Percentiles rank a stretch among this genome's conserved stretches.
Conservation (phyloP, 495 filamentous ascomycete genomes). For the Choiromyces venosus region DNA sequence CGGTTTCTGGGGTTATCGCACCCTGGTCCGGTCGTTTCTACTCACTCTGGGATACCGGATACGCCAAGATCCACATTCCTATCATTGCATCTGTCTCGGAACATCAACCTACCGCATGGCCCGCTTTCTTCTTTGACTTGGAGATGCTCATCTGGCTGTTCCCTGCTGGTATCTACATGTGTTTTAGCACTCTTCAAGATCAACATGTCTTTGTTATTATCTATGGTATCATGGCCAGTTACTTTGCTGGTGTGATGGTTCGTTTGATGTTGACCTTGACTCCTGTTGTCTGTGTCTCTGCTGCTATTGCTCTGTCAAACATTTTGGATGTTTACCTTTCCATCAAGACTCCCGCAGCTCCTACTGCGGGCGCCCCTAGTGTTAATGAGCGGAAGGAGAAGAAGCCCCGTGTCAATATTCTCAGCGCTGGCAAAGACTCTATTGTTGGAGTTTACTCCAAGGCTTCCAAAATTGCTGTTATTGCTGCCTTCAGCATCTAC, state of each 20-base stretch:
- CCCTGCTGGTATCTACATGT: conserved; percentile 97
- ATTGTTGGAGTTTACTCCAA: conserved; percentile 76
- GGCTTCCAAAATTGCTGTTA: conserved; percentile 69
- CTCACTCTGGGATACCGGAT: conserved; percentile 97
- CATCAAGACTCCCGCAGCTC: conserved; percentile 51
- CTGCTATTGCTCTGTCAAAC: conserved; percentile 81
- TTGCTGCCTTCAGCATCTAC: conserved; percentile 67
- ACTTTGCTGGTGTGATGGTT: conserved; percentile 99
- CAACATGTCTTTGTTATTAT: conserved; percentile 99
- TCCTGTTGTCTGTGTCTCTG: conserved; percentile 90
- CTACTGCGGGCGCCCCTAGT: conserved; percentile 43
- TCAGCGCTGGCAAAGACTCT: conserved; percentile 67
- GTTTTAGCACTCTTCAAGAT: conserved; percentile 86
- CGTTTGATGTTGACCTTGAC: conserved; percentile 97
- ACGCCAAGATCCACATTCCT: conserved; percentile 98
- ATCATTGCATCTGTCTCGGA: conserved; percentile 99
- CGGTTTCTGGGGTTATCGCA: conserved; percentile 82
- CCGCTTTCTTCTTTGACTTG: conserved; percentile 98
- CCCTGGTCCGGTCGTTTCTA: conserved; percentile 99
- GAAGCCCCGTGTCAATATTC: conserved; percentile 50
- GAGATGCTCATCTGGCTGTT: conserved; percentile 99
- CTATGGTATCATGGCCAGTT: conserved; percentile 88
- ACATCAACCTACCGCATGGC: conserved; percentile 99
- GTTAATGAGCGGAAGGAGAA: conserved; percentile 49
- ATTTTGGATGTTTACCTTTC: conserved; percentile 83